A percentile compares a stretch with the other conserved stretches of the same genome.
phyloP scores from a whole-genome alignment of 2,329 filamentous ascomycete genomes.

The Phaeoacremonium minimum region DNA sequence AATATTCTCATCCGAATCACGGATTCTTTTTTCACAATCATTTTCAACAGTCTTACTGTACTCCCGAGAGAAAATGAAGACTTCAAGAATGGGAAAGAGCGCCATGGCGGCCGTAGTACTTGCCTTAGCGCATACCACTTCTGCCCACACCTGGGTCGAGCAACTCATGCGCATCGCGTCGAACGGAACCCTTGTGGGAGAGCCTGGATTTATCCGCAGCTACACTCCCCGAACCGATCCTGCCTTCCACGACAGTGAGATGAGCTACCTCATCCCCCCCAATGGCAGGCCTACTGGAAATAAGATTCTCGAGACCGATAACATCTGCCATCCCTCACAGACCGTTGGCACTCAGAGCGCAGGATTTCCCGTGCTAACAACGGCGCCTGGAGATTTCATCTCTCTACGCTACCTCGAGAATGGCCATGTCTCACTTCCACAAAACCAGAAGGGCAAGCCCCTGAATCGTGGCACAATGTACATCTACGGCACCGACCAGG shows the following conservation, averaged over 20 bases:
- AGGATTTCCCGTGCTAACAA: constrained; percentile 58
- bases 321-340: constrained; percentile 63
- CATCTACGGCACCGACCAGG: constrained; percentile 66
- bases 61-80: too few relatives aligned
- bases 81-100: constrained; percentile 2
- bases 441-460: constrained; percentile 54
- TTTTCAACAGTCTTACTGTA: too few relatives aligned
- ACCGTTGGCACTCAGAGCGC: constrained; percentile 52
- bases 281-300: constrained; percentile 42
- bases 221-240: constrained; percentile 55
- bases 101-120: constrained; percentile 18
- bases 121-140: constrained; percentile 23
- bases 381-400: constrained; percentile 56
- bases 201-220: constrained; percentile 70
- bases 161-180: constrained; percentile 64
- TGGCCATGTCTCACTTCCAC: constrained; percentile 64
- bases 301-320: constrained; percentile 40
- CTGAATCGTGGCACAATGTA: constrained; percentile 67
- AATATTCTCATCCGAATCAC: too few relatives aligned
- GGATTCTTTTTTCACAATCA: too few relatives aligned
- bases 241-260: constrained; percentile 52
- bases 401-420: constrained; percentile 71
- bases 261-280: constrained; percentile 60
- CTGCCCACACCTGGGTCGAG: constrained; percentile 81
- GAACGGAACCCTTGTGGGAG: constrained; percentile 69